These are phyloP conservation scores for Saprolegnia diclina DNA, from an alignment of 352 stramenopile genomes.

Conservation along the genomic window DNA sequence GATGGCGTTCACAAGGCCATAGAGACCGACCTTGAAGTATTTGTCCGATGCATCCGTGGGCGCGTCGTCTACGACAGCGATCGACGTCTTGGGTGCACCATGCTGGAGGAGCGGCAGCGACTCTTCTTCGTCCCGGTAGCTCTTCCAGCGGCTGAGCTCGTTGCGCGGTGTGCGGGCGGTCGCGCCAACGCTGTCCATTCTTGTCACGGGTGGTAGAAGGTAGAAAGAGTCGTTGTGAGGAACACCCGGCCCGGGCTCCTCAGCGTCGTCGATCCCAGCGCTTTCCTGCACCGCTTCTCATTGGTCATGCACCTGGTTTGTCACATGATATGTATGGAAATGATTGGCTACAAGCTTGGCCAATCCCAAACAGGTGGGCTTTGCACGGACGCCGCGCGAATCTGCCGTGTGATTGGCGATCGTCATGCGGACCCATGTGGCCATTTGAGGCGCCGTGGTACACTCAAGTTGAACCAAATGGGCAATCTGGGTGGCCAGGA, in stretches of 20 bases:
- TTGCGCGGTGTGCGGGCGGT: slow-evolving; percentile 53
- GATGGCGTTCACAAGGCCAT: slow-evolving; percentile 89
- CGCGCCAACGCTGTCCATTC: slow-evolving; percentile 76
- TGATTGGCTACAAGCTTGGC: background rate
- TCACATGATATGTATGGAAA: background rate
- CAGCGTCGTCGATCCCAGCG: background rate
- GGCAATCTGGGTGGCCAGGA: no score
- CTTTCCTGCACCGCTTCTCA: background rate
- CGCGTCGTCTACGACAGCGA: background rate
- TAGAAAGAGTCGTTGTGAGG: background rate
- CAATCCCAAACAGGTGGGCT: background rate
- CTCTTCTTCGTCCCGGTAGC: slow-evolving; percentile 16
- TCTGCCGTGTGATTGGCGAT: background rate
- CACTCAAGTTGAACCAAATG: background rate
- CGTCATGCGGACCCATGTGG: background rate
- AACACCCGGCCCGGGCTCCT: background rate
- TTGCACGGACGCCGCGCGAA: background rate
- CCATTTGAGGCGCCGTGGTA: background rate
- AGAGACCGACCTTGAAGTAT: slow-evolving; percentile 45
- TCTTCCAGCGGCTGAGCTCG: slow-evolving; percentile 4
- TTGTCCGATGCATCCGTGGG: background rate
- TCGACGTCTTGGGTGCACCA: background rate
- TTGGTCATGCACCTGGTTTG: background rate
- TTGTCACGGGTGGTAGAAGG: background rate
- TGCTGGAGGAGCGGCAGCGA: background rate